Percentiles rank a stretch among this genome's conserved stretches.
Conservation (phyloP, 2,329 filamentous ascomycete genomes). For the Cercospora brassicicola region DNA sequence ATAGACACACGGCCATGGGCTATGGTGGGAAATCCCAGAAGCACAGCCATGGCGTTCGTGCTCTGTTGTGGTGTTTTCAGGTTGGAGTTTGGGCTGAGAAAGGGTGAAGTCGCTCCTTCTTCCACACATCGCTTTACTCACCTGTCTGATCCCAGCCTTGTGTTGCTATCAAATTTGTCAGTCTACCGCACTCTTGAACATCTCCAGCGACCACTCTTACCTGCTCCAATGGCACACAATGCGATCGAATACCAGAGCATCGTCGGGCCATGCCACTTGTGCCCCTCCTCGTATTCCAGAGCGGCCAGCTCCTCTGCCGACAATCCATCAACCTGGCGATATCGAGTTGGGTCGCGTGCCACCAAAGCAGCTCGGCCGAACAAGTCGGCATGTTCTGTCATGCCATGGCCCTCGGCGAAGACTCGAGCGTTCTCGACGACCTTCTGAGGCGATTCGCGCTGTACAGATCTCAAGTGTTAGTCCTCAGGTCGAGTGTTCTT, state of each 20-base stretch:
- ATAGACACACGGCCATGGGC: background rate
- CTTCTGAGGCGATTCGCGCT: conserved; percentile 40
- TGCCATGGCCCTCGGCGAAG: conserved; percentile 38
- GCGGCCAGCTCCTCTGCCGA: conserved; percentile 59
- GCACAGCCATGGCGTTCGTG: background rate
- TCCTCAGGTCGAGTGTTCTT: background rate
- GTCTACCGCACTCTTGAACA: background rate
- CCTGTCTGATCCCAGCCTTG: conserved; percentile 41
- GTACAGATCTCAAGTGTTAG: conserved; percentile 18
- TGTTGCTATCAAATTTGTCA: conserved; percentile 17
- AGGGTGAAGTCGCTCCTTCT: background rate
- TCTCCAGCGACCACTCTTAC: background rate
- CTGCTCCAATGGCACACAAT: conserved; percentile 38
- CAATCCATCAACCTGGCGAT: conserved; percentile 63
- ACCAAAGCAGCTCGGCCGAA: conserved; percentile 59
- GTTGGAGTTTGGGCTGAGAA: too few relatives aligned
- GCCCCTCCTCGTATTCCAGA: conserved; percentile 62
- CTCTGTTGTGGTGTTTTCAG: background rate
- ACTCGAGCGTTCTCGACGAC: conserved; percentile 37
- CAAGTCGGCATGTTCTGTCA: conserved; percentile 42
- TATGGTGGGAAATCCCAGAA: background rate
- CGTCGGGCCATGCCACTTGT: conserved; percentile 66
- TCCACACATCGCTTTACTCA: background rate
- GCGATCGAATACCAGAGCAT: conserved; percentile 66
- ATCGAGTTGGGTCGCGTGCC: conserved; percentile 66